These are phyloP conservation scores for Euphorbia lathyris DNA, from an alignment of 345 rosid species.

Conservation along the genomic window DNA sequence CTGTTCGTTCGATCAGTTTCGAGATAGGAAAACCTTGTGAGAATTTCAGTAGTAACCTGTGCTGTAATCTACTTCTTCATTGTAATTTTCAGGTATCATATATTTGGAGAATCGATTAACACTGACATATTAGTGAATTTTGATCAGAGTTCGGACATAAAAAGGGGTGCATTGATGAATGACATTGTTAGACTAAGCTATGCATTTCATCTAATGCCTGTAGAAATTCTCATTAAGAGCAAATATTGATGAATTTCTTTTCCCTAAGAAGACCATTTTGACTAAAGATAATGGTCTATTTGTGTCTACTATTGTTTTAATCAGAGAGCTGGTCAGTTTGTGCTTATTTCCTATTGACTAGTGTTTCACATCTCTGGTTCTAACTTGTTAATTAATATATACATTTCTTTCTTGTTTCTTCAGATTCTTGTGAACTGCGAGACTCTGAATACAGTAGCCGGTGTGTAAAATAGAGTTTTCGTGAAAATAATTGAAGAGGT, in stretches of 20 bases:
- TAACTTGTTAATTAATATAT: too few species aligned
- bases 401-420: too few species aligned
- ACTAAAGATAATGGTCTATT: constrained; percentile 57
- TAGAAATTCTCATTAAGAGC: constrained; percentile 71
- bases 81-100: constrained; percentile 70
- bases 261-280: constrained; percentile 31
- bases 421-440: too few species aligned
- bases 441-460: too few species aligned
- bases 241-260: constrained; percentile 63
- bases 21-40: constrained; percentile 60
- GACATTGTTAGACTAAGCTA: constrained; percentile 82
- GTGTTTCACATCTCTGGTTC: too few species aligned
- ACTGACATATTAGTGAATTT: constrained; percentile 76
- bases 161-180: constrained; percentile 41
- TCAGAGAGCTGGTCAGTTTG: too few species aligned
- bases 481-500: too few species aligned
- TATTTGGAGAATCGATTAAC: constrained; percentile 74
- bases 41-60: constrained; percentile 54
- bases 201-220: constrained; percentile 70
- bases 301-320: constrained; percentile 37
- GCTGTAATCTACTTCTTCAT: constrained; percentile 54
- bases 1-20: constrained; percentile 75
- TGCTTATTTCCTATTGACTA: too few species aligned
- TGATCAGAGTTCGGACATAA: constrained; percentile 50
- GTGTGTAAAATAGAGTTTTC: too few species aligned